Conservation (phyloP, 352 stramenopile genomes). For the Phytophthora vignae region DNA sequence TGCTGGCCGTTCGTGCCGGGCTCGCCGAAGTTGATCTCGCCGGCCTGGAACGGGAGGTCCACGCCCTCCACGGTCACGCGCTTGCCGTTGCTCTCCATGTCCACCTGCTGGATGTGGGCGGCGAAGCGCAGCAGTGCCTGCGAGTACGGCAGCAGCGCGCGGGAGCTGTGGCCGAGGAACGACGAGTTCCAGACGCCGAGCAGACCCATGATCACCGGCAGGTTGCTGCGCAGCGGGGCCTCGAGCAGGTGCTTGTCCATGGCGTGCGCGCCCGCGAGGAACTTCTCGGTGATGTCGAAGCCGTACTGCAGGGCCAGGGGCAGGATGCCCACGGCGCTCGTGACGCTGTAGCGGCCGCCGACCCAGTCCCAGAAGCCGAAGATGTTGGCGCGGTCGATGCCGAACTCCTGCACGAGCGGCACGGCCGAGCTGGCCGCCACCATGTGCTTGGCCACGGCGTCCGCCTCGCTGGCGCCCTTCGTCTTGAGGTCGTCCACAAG, state of each 20-base stretch:
- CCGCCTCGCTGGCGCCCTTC: slow-evolving; percentile 80
- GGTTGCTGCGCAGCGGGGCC: slow-evolving; percentile 93
- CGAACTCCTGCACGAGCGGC: slow-evolving; percentile 90
- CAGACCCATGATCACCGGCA: slow-evolving; percentile 97
- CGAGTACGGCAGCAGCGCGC: slow-evolving; percentile 93
- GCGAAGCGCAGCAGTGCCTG: slow-evolving; percentile 96
- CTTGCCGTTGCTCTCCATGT: slow-evolving; percentile 99
- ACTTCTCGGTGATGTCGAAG: slow-evolving; percentile 91
- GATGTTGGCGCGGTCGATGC: slow-evolving; percentile 95
- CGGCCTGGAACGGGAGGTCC: slow-evolving; percentile 93
- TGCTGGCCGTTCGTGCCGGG: slow-evolving; percentile 98
- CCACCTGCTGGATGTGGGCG: slow-evolving; percentile 98
- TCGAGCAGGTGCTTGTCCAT: slow-evolving; percentile 98
- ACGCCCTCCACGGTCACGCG: slow-evolving; percentile 95
- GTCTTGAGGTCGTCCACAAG: slow-evolving; percentile 92
- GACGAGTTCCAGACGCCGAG: slow-evolving; percentile 99
- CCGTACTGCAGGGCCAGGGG: slow-evolving; percentile 97
- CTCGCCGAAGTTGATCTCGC: slow-evolving; percentile 98
- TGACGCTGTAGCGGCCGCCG: slow-evolving; percentile 97
- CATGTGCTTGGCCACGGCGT: slow-evolving; percentile 95
- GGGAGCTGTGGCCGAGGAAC: slow-evolving; percentile 95
- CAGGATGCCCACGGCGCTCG: slow-evolving; percentile 96
- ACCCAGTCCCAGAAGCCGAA: slow-evolving; percentile 99
- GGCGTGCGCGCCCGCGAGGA: slow-evolving; percentile 96
- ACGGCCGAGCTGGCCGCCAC: slow-evolving; percentile 90